Conservation (phyloP, 441 rosid genomes). For the Biscutella laevigata region DNA sequence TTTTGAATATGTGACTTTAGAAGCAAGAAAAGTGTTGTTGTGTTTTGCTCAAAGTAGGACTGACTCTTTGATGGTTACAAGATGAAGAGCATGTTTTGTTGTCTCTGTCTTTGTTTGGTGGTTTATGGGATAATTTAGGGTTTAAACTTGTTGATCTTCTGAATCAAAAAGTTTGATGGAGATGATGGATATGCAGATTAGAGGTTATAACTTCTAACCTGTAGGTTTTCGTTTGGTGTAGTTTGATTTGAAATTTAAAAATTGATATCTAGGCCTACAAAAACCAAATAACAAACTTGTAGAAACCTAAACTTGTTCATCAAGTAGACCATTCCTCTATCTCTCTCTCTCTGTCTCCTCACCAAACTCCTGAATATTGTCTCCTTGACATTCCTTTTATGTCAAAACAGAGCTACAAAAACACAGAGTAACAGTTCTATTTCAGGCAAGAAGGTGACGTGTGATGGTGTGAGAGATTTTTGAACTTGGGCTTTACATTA, state of each 20-base stretch:
- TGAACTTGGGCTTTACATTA: too few relatives aligned
- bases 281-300: too few relatives aligned
- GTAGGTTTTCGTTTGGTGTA: background rate
- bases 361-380: background rate
- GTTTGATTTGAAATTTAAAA: background rate
- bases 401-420: background rate
- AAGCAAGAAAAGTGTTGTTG: background rate
- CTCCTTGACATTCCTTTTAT: background rate
- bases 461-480: too few relatives aligned
- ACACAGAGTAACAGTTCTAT: background rate
- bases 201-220: too few relatives aligned
- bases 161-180: background rate
- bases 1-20: constrained; percentile 41
- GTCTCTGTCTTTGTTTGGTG: background rate
- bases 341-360: too few relatives aligned
- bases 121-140: too few relatives aligned
- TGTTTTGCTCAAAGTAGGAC: background rate
- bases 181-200: background rate
- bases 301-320: constrained; percentile 4
- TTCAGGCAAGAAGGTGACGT: background rate
- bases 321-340: background rate
- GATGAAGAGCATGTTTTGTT: constrained; percentile 10
- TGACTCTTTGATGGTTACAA: background rate
- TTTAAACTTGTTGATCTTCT: background rate
- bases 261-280: too few relatives aligned